Conservation (phyloP, 225 moss, liverwort and hornwort species). For the Straminergon stramineum region DNA sequence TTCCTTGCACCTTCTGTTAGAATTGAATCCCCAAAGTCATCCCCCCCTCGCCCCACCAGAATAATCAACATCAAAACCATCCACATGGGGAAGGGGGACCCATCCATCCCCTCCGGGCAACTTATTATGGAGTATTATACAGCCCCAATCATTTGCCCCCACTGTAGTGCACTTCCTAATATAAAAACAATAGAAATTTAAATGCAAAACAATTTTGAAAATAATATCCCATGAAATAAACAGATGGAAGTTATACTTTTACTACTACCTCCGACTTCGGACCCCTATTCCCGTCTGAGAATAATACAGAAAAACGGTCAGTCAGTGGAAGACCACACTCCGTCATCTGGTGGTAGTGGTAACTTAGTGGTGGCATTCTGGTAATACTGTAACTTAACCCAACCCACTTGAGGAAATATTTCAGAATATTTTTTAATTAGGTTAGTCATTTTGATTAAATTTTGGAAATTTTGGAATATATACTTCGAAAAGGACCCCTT, state of each 20-base stretch:
- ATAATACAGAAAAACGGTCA: neutral
- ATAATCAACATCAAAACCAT: neutral
- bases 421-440: neutral
- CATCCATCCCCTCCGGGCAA: neutral
- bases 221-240: neutral
- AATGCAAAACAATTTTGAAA: neutral
- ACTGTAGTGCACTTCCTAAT: neutral
- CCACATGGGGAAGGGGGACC: neutral
- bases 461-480: neutral
- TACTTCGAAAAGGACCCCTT: no score
- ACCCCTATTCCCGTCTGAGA: neutral
- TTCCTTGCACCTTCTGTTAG: neutral
- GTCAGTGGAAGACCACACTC: neutral
- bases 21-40: neutral
- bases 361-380: neutral
- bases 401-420: neutral
- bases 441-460: neutral
- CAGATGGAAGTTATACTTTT: no score
- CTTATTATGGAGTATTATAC: neutral
- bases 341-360: no score
- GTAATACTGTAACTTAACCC: no score
- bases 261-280: neutral
- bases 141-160: constrained; percentile 6
- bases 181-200: no score
- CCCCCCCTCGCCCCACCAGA: neutral